Evolutionary conservation across 169 alveolate genomes (phyloP), one percentile per base, ranked within the genome.

Genomic region (Cardiosporidium cionae): DNA sequence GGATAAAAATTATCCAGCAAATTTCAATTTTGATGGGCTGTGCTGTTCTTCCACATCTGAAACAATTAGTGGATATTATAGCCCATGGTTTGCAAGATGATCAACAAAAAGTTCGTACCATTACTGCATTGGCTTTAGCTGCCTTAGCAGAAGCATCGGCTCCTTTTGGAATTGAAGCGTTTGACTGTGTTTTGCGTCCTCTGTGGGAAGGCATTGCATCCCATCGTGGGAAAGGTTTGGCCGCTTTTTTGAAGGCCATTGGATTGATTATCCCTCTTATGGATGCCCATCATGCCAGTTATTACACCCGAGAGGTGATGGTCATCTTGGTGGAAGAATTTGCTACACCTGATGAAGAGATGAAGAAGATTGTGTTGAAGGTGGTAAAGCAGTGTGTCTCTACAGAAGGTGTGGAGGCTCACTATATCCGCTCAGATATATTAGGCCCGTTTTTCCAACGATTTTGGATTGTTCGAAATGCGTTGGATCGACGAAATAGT

Each of bases 91-190:
- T 98, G 68, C 93, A 91, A 75, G 99, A 96, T 81, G 98, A 94
- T 63, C 95, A 95, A 68, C 71, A 68, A 75, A 88, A 87, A 75
- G 79, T 74, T 3, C 92, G 98, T 79, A 96, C 98, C 22, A 95
- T 96, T 79, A 97, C 99, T 0, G 99, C 99, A 5, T 82, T 98
- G 68, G 99, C 99, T 2, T 78, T 98, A 65, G 98, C 99, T 0
- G 98, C 99, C 4, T 81, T 98, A 72, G 99, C 99, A 0, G 99
- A 98, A 83, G 99, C 99, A 0, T 90, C 99, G 6, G 92, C 96
- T 67, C 99, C 99, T 6, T 98, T 96, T 84, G 99, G 99, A 65
- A 97, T 98, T 25, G 99, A 98, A 81, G 99, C 99, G 68, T 98
- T 97, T 82, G 99, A 96, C 36, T 79, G 92, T 54, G 98, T 96